Conservation (phyloP, 768 basidiomycete genomes). For the Panaeolus papilionaceus region DNA sequence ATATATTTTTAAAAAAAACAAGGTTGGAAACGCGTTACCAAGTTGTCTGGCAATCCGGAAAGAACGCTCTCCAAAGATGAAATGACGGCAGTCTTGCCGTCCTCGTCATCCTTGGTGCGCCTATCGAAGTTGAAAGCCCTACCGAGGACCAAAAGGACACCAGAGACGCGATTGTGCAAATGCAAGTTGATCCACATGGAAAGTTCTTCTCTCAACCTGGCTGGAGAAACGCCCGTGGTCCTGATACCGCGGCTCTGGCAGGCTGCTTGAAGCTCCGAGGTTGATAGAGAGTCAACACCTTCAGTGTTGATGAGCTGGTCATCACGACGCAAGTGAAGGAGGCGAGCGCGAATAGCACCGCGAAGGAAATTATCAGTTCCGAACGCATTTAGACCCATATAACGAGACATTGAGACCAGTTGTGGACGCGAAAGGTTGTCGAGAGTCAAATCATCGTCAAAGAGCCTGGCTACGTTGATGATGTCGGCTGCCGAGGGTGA, state of each 20-base stretch:
- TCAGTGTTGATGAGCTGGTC: slow-evolving; percentile 92
- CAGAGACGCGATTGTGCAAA: slow-evolving; percentile 88
- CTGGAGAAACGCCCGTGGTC: slow-evolving; percentile 85
- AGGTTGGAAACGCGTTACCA: slow-evolving; percentile 64
- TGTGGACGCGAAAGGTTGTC: slow-evolving; percentile 99
- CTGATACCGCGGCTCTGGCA: slow-evolving; percentile 95
- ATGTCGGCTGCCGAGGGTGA: slow-evolving; percentile 88
- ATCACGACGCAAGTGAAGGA: slow-evolving; percentile 85
- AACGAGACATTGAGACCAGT: slow-evolving; percentile 95
- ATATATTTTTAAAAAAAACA: neutral
- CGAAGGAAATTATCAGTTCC: slow-evolving; percentile 99
- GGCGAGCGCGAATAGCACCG: slow-evolving; percentile 83
- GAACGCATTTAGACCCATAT: slow-evolving; percentile 98
- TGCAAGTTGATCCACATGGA: slow-evolving; percentile 94
- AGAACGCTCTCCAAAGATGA: slow-evolving; percentile 88
- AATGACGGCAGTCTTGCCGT: slow-evolving; percentile 84
- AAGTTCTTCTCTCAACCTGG: slow-evolving; percentile 88
- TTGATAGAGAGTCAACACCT: slow-evolving; percentile 91
- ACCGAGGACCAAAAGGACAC: slow-evolving; percentile 92
- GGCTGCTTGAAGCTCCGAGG: slow-evolving; percentile 89
- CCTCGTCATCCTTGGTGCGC: slow-evolving; percentile 73
- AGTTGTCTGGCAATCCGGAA: slow-evolving; percentile 90
- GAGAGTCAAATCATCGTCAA: slow-evolving; percentile 96
- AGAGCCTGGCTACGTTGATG: slow-evolving; percentile 93
- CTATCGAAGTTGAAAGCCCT: slow-evolving; percentile 94